phyloP scores from a whole-genome alignment of 2,329 filamentous ascomycete species.

The Fusarium chuoi region DNA sequence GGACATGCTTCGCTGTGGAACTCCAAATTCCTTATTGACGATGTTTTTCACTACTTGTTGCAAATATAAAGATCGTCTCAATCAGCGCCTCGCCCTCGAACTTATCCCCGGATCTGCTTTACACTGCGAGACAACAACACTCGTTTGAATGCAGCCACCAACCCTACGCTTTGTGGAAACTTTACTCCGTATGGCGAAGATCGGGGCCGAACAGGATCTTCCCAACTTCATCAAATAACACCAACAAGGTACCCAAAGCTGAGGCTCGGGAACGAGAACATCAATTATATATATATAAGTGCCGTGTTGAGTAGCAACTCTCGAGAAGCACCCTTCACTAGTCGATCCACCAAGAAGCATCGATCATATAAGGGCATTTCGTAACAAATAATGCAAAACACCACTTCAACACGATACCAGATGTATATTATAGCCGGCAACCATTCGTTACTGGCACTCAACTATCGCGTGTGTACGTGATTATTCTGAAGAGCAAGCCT shows the following conservation, averaged over 20 bases:
- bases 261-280: background rate
- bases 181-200: too few relatives aligned
- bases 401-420: background rate
- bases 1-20: background rate
- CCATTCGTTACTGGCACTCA: accelerated
- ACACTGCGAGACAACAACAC: background rate
- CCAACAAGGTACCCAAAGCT: background rate
- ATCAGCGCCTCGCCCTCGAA: background rate
- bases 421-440: background rate
- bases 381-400: background rate
- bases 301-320: background rate
- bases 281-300: background rate
- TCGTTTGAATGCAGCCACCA: background rate
- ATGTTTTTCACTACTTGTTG: background rate
- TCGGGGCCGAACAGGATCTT: too few relatives aligned
- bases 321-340: background rate
- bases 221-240: too few relatives aligned
- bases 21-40: background rate
- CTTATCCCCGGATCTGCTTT: background rate
- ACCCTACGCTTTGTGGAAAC: too few relatives aligned
- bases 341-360: background rate
- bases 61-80: background rate
- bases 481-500: background rate
- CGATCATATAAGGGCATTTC: background rate
- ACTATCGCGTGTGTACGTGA: background rate